Base-by-base conservation (phyloP, 2,329 filamentous ascomycete species). In the Botrytis tulipae region DNA sequence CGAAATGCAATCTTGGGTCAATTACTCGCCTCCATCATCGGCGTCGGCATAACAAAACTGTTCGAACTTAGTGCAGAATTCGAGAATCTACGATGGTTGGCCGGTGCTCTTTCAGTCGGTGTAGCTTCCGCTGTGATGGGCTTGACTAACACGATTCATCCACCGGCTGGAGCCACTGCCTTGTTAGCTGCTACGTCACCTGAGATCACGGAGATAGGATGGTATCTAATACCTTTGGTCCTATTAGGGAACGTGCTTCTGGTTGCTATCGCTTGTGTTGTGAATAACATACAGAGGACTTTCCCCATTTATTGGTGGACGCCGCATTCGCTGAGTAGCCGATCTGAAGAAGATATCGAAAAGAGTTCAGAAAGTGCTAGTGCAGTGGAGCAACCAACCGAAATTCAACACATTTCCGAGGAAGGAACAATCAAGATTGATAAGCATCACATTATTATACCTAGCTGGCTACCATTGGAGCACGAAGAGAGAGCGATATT, bases 131-230 rank as follows among this genome's bases (percentile, higher is more conserved):
- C 86, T 1, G 73, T 89, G 73, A 94, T 94, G 92, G 86, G 86
- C 0, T 78, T 93, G 35, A 94, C 91, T 2, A 91, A 90, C 70
- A 93, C 91, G 0, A 85, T 92, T 0, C 91, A 94, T 76, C 92
- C 92, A 0, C 92, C 92, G 0, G 92, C 91, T 0, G 92, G 92
- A 7, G 92, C 92, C 14, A 94, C 92, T 0, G 92, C 91, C 0
- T 82, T 95, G 1, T 82, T 94, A 40, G 91, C 91, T 0, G 90
- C 91, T 0, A 85, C 89, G 1, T 88, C 90, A 73, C 82, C 86
- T 3, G 82, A 84, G 1, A 83, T 89, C 1, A 83, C 85, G 16
- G 77, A 78, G 0, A 81, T 94, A 18, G 91, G 91, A n/a, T 94
- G 92, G 92, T 88, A 86, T 74, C 82, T 93, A 20, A 80, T 94